Base-by-base conservation (phyloP, 73 alveolate genomes). In the Strombidium stylifer region DNA sequence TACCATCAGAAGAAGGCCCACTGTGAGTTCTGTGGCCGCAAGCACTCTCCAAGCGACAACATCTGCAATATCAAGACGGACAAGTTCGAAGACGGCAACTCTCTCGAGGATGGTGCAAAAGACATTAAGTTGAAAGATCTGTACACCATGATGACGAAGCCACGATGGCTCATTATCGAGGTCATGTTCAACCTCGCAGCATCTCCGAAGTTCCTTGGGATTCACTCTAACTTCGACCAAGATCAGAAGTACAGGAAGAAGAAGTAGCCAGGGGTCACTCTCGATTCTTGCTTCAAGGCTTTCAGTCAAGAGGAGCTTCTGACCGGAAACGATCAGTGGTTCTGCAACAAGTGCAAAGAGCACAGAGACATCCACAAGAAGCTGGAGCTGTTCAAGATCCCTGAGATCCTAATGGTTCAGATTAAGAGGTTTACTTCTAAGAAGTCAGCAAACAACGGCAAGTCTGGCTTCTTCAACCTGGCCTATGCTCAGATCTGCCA, bases 281-380 rank as follows among this genome's bases (percentile, higher is more conserved):
- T 69, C 18, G 60, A 54, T 16, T 15, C 21, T 3, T 69, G 83
- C 49, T 21, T 69, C 55, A 20, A 40, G 40, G 58, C 55, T n/a
- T 51, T 36, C n/a, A n/a, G 56, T 4, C 15, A 61, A 56, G 96
- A 86, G 49, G 97, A 93, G 49, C 45, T 67, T 30, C 73, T 85
- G 26, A 93, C 84, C 21, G 90, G 78, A 34, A 87, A 76, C 0
- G 89, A 93, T 91, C 81, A 85, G 58, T 93, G 99, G 99, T 93
- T 58, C 72, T 93, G 99, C 69, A 56, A 64, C 14, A 77, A 79
- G 51, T 93, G 99, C 54, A 87, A 93, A 62, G 73, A 93, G 52
- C 87, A 83, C 45, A 71, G 85, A 49, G 84, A 81, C 27, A 93
- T 95, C 14, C 72, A 58, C 50, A 93, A 93, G 78, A 51, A 85